Evolutionary conservation across 129 eudicot species (phyloP).

Genomic region (Deinandra increscens): DNA sequence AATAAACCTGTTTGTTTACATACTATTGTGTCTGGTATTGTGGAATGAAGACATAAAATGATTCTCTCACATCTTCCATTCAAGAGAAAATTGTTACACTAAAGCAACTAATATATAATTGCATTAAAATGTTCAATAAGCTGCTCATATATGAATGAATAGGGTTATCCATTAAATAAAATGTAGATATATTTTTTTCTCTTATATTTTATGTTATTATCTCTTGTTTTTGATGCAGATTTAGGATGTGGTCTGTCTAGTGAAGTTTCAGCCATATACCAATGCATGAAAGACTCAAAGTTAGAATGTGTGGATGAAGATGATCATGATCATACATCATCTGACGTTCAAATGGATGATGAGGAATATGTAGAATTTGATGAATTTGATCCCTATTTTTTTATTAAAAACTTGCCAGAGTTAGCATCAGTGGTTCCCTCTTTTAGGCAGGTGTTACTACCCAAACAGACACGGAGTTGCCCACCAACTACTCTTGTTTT

Average conservation of each 20-base stretch:
- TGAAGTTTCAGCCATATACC: slow-evolving; percentile 80
- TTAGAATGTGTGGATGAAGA: slow-evolving; percentile 86
- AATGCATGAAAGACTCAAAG: slow-evolving; percentile 71
- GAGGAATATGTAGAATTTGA: slow-evolving; percentile 87
- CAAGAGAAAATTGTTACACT: slow-evolving; percentile 17
- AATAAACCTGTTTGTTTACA: not conserved
- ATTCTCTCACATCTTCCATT: slow-evolving; percentile 26
- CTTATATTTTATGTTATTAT: slow-evolving; percentile 14
- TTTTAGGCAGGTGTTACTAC: slow-evolving; percentile 76
- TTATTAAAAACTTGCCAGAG: slow-evolving; percentile 89
- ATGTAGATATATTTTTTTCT: slow-evolving; percentile 4
- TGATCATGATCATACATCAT: slow-evolving; percentile 57
- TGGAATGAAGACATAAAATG: slow-evolving; percentile 38
- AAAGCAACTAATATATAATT: not conserved
- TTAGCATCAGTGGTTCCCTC: slow-evolving; percentile 83
- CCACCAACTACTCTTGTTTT: slow-evolving; percentile 93
- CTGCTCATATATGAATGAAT: slow-evolving; percentile 24
- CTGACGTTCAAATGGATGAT: slow-evolving; percentile 62
- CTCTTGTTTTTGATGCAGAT: slow-evolving; percentile 41
- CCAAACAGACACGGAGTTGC: slow-evolving; percentile 94
- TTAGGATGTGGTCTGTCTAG: slow-evolving; percentile 53
- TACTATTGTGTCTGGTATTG: slow-evolving; percentile 12
- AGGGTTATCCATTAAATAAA: slow-evolving; percentile 2
- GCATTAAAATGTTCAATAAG: slow-evolving; percentile 14
- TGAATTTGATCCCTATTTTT: slow-evolving; percentile 91